Conservation (phyloP, 495 filamentous ascomycete genomes). For the Oleoguttula mirabilis region DNA sequence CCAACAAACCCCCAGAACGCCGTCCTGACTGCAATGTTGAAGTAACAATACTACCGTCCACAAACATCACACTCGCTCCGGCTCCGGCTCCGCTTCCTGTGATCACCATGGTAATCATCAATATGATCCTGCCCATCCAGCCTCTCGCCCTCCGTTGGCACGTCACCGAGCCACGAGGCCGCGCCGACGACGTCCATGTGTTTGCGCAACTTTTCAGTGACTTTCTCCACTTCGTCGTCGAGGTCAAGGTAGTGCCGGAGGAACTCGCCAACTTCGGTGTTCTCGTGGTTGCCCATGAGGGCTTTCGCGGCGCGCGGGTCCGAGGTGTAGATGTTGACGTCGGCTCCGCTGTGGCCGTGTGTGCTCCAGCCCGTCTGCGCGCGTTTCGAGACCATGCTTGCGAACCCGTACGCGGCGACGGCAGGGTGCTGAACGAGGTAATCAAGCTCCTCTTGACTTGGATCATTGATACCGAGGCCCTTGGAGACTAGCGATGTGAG, state of each 20-base stretch:
- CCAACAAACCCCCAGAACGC: too few species aligned
- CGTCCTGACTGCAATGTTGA: neutral
- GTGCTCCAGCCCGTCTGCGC: conserved; percentile 88
- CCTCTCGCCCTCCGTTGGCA: conserved; percentile 25
- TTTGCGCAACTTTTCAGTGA: conserved; percentile 60
- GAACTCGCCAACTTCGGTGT: conserved; percentile 81
- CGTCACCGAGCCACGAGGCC: conserved; percentile 27
- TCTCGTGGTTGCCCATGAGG: conserved; percentile 80
- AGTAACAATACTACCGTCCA: neutral
- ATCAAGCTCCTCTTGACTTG: conserved; percentile 58
- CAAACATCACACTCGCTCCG: neutral
- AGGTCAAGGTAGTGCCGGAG: conserved; percentile 66
- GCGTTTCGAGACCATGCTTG: conserved; percentile 72
- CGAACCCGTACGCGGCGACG: conserved; percentile 48
- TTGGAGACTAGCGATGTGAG: conserved; percentile 49
- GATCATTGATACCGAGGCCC: conserved; percentile 65
- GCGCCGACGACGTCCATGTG: conserved; percentile 31
- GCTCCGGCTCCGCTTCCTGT: conserved; percentile 22
- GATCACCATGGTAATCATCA: conserved; percentile 31
- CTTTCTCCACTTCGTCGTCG: conserved; percentile 48
- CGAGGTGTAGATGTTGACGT: conserved; percentile 84
- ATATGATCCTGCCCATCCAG: conserved; percentile 32
- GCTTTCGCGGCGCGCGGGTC: conserved; percentile 34
- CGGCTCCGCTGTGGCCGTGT: conserved; percentile 77
- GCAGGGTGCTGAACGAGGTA: conserved; percentile 44